Evolutionary conservation across 1,284 basidiomycete genomes (phyloP), one percentile per base, ranked within the genome.

Genomic region (Ustilago vetiveriae): DNA sequence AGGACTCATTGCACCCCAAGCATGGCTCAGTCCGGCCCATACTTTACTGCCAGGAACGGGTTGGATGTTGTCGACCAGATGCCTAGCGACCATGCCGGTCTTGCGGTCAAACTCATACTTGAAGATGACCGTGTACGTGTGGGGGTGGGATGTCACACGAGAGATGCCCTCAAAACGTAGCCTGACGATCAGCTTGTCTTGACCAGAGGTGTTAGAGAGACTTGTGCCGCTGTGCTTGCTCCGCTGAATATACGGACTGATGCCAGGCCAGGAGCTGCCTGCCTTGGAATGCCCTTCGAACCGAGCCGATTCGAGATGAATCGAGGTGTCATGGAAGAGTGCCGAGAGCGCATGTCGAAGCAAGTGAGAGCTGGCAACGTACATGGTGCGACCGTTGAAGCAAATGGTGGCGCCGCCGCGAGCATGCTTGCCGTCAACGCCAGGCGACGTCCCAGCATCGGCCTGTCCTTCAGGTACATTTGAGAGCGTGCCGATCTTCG

Each of bases 41-140:
- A 79, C 63, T 33, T 71, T 74, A 41, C 67, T 71, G 4, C 76
- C 76, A 1, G 77, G 75, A 7, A 73, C 69, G 7, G 80, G 80
- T 66, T 78, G 70, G 40, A 81, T 78, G 30, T 75, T 68, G 53
- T 80, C 78, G 16, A 81, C 78, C 19, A 57, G 44, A 42, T 81
- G 80, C 17, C 63, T 51, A 10, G 44, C 56, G 24, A 81, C 74
- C 46, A 57, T 75, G 6, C 79, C 80, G 11, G 78, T 75, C 1
- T 24, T 32, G 1, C 69, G 64, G 41, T 80, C 78, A 39, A 80
- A 75, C 1, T 66, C 66, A 54, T 81, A 81, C 45, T 68, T 53
- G 52, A 79, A 81, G 26, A 81, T 51, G 48, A 79, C 66, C 10
- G 75, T 76, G 39, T 79, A 81, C 19, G 72, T 69, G 40, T 80